phyloP scores from a whole-genome alignment of 2,329 filamentous ascomycete genomes.

The Botryotinia narcissicola region DNA sequence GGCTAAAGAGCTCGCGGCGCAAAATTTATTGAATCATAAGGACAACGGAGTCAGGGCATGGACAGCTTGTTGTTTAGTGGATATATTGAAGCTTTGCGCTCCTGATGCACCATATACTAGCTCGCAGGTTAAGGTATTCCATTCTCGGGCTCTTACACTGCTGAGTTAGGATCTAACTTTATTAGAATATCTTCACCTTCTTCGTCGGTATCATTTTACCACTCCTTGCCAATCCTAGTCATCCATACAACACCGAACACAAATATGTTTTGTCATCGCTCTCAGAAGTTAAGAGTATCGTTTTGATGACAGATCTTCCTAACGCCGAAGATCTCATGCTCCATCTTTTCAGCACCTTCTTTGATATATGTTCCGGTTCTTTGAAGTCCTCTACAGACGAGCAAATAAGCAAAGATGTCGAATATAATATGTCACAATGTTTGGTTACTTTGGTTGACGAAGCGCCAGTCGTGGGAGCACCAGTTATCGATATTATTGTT shows the following conservation, averaged over 20 bases:
- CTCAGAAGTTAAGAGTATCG: slow-evolving; percentile 89
- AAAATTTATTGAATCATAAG: slow-evolving; percentile 83
- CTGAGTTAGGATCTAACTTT: neutral
- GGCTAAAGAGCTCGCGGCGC: slow-evolving; percentile 78
- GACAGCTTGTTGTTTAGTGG: slow-evolving; percentile 83
- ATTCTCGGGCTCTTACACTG: neutral
- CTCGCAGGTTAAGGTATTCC: slow-evolving; percentile 78
- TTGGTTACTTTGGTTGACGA: slow-evolving; percentile 87
- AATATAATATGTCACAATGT: slow-evolving; percentile 86
- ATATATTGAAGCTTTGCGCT: slow-evolving; percentile 88
- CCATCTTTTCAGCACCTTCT: slow-evolving; percentile 81
- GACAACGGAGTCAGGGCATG: slow-evolving; percentile 91
- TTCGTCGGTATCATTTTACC: slow-evolving; percentile 83
- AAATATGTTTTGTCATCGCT: slow-evolving; percentile 87
- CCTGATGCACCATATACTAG: slow-evolving; percentile 92
- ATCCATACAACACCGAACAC: slow-evolving; percentile 91
- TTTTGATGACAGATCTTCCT: slow-evolving; percentile 85
- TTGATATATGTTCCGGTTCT: slow-evolving; percentile 83
- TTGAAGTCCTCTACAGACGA: slow-evolving; percentile 74
- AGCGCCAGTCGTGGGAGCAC: slow-evolving; percentile 69
- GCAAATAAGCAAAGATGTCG: slow-evolving; percentile 86
- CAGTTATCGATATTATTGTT: slow-evolving; percentile 88
- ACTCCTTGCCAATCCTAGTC: slow-evolving; percentile 77
- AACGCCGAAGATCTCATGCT: slow-evolving; percentile 76
- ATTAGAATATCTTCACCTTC: slow-evolving; percentile 85